Conservation (phyloP, 805 yeast genomes). For the Barnettozyma californica region DNA sequence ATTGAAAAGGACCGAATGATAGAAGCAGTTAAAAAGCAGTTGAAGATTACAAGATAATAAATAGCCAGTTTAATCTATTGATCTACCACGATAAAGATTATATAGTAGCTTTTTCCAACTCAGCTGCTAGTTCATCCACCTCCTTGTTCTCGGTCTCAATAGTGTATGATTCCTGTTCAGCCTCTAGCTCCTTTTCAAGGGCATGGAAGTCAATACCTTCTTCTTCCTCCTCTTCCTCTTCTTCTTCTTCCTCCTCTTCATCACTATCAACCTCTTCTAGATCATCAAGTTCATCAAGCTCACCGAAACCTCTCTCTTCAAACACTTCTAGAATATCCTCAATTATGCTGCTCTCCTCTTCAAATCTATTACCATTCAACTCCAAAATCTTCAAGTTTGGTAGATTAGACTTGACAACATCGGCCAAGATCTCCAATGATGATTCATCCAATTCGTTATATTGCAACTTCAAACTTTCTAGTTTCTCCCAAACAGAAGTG, state of each 20-base stretch:
- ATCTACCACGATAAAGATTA: slow-evolving; percentile 8
- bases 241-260: slow-evolving; percentile 33
- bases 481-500: slow-evolving; percentile 32
- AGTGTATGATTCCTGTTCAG: slow-evolving; percentile 36
- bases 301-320: slow-evolving; percentile 70
- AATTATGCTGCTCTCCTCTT: slow-evolving; percentile 75
- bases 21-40: slow-evolving; percentile 32
- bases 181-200: slow-evolving; percentile 36
- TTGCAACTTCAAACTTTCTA: slow-evolving; percentile 68
- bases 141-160: slow-evolving; percentile 36
- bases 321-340: slow-evolving; percentile 58
- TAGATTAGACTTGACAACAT: slow-evolving; percentile 48
- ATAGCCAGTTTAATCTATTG: background rate
- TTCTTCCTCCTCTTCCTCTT: slow-evolving; percentile 33
- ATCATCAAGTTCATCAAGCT: slow-evolving; percentile 89
- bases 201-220: slow-evolving; percentile 30
- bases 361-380: slow-evolving; percentile 89
- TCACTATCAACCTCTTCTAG: slow-evolving; percentile 75
- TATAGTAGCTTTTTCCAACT: slow-evolving; percentile 52
- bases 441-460: slow-evolving; percentile 77
- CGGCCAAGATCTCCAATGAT: slow-evolving; percentile 54
- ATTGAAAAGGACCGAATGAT: slow-evolving; percentile 55
- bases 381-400: slow-evolving; percentile 64
- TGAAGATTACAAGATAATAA: slow-evolving; percentile 17
- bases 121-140: slow-evolving; percentile 55